Percentiles rank a stretch among this genome's conserved stretches.
Conservation (phyloP, 2,329 filamentous ascomycete species). For the Celoporthe dispersa region DNA sequence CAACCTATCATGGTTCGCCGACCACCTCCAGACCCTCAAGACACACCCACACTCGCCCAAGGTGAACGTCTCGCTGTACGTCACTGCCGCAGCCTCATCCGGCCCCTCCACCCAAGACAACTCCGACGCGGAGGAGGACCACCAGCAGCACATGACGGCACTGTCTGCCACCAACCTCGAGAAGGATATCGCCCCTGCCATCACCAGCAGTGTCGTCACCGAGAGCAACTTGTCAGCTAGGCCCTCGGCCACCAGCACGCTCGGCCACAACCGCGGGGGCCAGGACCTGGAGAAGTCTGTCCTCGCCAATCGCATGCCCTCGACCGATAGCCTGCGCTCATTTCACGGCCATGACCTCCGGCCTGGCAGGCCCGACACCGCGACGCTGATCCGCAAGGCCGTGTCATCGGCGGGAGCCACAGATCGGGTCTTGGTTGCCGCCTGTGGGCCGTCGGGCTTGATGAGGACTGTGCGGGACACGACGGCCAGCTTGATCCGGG, state of each 20-base stretch:
- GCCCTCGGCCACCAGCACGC: not conserved
- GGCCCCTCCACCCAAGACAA: constrained; percentile 14
- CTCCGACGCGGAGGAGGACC: constrained; percentile 18
- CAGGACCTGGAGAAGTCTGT: constrained; percentile 19
- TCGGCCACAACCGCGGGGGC: not conserved
- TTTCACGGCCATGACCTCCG: constrained; percentile 37
- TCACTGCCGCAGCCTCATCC: constrained; percentile 37
- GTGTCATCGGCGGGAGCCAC: constrained; percentile 40
- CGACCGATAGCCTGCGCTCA: constrained; percentile 25
- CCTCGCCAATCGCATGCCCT: constrained; percentile 9
- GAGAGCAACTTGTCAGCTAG: not conserved
- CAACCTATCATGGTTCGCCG: constrained; percentile 44
- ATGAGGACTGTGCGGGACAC: constrained; percentile 50
- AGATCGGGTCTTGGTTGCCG: constrained; percentile 50
- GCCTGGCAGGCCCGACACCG: constrained; percentile 48
- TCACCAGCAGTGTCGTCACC: not conserved
- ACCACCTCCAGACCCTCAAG: constrained; percentile 45
- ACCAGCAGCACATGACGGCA: constrained; percentile 19
- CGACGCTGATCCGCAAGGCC: constrained; percentile 43
- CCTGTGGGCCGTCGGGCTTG: constrained; percentile 52
- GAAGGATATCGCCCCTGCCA: not conserved
- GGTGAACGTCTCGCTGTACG: constrained; percentile 45
- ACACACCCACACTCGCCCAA: constrained; percentile 45
- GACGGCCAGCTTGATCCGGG: constrained; percentile 48
- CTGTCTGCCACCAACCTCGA: constrained; percentile 31